A percentile compares a stretch with the other conserved stretches of the same genome.
These are phyloP conservation scores for Xerocomus cyaneibrunnescens DNA, from an alignment of 1,284 basidiomycete species.

Conservation along the genomic window DNA sequence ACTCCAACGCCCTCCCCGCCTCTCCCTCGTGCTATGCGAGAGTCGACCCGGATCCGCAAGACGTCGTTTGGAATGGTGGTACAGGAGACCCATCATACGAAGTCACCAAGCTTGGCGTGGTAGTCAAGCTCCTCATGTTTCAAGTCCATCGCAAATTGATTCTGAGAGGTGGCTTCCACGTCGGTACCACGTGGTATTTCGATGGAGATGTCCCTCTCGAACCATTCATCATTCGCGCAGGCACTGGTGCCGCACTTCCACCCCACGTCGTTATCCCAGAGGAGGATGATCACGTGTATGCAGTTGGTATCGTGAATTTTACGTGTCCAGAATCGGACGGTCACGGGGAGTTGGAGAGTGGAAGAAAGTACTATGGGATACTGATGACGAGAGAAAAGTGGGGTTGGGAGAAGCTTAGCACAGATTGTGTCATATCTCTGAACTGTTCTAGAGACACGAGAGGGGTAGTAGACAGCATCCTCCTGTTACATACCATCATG, in stretches of 20 bases:
- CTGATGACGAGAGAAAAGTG: conserved; percentile 10
- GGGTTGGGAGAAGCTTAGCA: conserved; percentile 19
- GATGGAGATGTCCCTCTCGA: conserved; percentile 2
- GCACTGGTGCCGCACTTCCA: conserved; percentile 8
- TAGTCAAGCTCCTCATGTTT: conserved; percentile 10
- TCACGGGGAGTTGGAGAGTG: conserved; percentile 3
- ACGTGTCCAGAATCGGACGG: neutral
- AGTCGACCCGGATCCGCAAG: neutral
- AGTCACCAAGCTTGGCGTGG: conserved; percentile 15
- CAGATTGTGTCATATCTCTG: conserved; percentile 6
- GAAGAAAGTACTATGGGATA: conserved; percentile 10
- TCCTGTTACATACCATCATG: conserved; percentile 8
- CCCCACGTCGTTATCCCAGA: neutral
- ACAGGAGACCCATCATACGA: conserved; percentile 8
- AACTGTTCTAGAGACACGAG: neutral
- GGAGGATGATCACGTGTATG: conserved; percentile 10
- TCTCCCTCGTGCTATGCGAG: conserved; percentile 15
- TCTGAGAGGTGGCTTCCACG: conserved; percentile 11
- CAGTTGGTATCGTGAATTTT: conserved; percentile 13
- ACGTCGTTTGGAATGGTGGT: neutral
- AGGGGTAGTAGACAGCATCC: neutral
- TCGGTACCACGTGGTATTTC: conserved; percentile 14
- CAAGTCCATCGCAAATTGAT: conserved; percentile 6
- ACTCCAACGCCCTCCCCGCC: conserved; percentile 15
- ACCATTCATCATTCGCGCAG: conserved; percentile 8